Base-by-base conservation (phyloP, 1,139 yeast species). In the Geotrichum australiense region DNA sequence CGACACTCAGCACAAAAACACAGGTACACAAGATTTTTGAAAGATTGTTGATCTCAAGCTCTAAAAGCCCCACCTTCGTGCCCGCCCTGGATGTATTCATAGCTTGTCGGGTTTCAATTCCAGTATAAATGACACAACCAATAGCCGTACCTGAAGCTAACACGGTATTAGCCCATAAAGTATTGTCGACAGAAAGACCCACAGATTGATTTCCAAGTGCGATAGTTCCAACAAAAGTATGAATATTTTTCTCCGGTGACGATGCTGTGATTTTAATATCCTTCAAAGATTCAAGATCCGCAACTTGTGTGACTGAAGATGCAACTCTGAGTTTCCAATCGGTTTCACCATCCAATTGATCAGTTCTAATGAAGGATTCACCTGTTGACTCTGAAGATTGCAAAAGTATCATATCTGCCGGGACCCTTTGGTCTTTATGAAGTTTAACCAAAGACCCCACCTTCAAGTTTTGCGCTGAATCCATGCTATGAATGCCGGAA, bases 111-210 rank as follows among this genome's bases (percentile, higher is more conserved):
- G 98, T 93, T 56, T 91, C 97, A 26, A 67, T 63, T 15, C 99
- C 99, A 0, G 98, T 91, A 59, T 89, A 93, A 2, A 86, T 68
- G 16, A 93, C 78, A 54, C 91, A 78, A 1, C 95, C 98, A 28
- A 87, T 68, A 11, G 94, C 93, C 2, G 86, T 73, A 6, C 97
- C 97, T 0, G 95, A 83, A 0, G 98, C 98, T 25, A 93, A 67
- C 0, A 93, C 96, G 0, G 99, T 91, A 58, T 93, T 93, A 8
- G 97, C 97, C 99, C 99, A 93, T 56, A 93, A 64, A 0, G 98
- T 86, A 57, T 91, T 91, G 61, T 93, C 99, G 3, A 91, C 77
- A 1, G 82, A 70, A 24, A 93, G 66, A 3, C 96, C 89, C 26
- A 73, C 69, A 1, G 79, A 68, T 32, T 76, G 71, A 35, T 71